Percentiles rank a stretch among this genome's conserved stretches.
These are phyloP conservation scores for Choanephora cucurbitarum DNA, from an alignment of 371 early-diverging fungal species.

Conservation along the genomic window DNA sequence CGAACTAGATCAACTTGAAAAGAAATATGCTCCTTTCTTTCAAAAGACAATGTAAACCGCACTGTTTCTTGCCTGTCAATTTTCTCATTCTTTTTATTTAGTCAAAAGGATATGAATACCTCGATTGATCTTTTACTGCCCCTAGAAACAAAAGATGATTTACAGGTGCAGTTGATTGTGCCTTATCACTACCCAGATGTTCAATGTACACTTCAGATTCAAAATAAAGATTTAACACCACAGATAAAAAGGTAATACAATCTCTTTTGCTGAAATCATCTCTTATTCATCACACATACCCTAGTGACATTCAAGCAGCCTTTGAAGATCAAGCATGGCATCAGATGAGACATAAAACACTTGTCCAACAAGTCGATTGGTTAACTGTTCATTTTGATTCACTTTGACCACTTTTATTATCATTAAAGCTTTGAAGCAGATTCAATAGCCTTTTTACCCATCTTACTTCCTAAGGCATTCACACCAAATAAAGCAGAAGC, in stretches of 20 bases:
- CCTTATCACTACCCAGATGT: slow-evolving; percentile 41
- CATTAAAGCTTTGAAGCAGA: slow-evolving; percentile 29
- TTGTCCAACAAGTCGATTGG: slow-evolving; percentile 52
- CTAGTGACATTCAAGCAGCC: slow-evolving; percentile 36
- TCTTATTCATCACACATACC: neutral
- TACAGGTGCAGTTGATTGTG: slow-evolving; percentile 34
- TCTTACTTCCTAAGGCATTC: slow-evolving; percentile 40
- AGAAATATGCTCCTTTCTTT: slow-evolving; percentile 29
- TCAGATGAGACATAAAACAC: slow-evolving; percentile 37
- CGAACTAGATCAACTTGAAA: slow-evolving; percentile 45
- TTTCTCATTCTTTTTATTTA: neutral
- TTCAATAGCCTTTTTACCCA: slow-evolving; percentile 35
- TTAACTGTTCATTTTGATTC: slow-evolving; percentile 30
- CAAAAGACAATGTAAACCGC: slow-evolving; percentile 32
- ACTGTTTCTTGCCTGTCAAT: too few species aligned
- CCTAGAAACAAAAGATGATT: slow-evolving; percentile 18
- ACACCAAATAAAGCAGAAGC: slow-evolving; percentile 54
- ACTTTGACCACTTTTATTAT: slow-evolving; percentile 6
- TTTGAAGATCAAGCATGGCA: slow-evolving; percentile 45
- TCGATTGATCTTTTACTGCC: slow-evolving; percentile 29
- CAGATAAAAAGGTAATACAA: slow-evolving; percentile 27
- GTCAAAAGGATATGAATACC: slow-evolving; percentile 19
- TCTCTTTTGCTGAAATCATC: too few species aligned
- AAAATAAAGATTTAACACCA: slow-evolving; percentile 24
- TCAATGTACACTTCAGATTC: slow-evolving; percentile 39